Conservation (phyloP, 2,329 filamentous ascomycete species). For the Sporothrix schenckii region DNA sequence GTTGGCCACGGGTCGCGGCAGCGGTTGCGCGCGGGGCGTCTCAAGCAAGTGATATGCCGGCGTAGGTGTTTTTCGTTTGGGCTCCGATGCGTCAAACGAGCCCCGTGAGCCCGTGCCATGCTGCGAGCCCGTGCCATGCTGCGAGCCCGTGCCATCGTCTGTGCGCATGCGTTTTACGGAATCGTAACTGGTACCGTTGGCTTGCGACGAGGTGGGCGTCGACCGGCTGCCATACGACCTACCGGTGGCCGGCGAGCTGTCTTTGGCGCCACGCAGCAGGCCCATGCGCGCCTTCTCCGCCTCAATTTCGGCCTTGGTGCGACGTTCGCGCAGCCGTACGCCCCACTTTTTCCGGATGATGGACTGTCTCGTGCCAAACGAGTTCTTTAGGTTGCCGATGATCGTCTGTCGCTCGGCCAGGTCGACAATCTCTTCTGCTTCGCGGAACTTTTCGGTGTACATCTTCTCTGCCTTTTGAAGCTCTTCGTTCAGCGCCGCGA, state of each 20-base stretch:
- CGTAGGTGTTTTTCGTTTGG: not conserved
- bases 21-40: not conserved
- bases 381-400: slow-evolving; percentile 54
- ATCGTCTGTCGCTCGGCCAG: slow-evolving; percentile 40
- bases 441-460: slow-evolving; percentile 49
- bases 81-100: not conserved
- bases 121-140: not conserved
- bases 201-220: not conserved
- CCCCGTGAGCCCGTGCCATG: not conserved
- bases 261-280: slow-evolving; percentile 34
- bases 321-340: slow-evolving; percentile 56
- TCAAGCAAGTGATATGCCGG: not conserved
- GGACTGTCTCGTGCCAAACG: slow-evolving; percentile 59
- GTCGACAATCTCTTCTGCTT: slow-evolving; percentile 47
- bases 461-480: slow-evolving; percentile 45
- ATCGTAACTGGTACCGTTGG: not conserved
- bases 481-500: slow-evolving; percentile 44
- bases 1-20: not conserved
- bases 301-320: slow-evolving; percentile 52
- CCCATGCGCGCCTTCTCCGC: slow-evolving; percentile 49
- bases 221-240: not conserved
- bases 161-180: not conserved
- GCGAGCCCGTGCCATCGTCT: not conserved
- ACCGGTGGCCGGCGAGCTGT: not conserved
- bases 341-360: slow-evolving; percentile 61